Conservation (phyloP, 164 flowering plant species). For the Sedum album region DNA sequence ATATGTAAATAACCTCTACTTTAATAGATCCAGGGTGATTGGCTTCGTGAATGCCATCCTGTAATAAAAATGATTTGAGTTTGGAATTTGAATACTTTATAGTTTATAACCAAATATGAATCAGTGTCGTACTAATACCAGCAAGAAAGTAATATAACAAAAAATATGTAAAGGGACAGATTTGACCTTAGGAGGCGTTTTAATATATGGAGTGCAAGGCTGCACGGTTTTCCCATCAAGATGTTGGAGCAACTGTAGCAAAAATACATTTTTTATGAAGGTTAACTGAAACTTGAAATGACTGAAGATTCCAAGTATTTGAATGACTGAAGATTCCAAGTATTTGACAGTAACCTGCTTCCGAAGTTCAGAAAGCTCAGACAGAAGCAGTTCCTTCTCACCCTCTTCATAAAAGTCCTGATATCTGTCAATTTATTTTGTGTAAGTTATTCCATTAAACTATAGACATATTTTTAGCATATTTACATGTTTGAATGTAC, state of each 20-base stretch:
- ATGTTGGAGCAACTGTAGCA: constrained; percentile 49
- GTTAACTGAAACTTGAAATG: background rate
- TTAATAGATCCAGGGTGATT: constrained; percentile 34
- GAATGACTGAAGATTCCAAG: background rate
- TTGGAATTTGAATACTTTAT: background rate
- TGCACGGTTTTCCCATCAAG: constrained; percentile 38
- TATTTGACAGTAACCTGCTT: constrained; percentile 46
- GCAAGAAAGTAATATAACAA: background rate
- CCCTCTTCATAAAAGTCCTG: constrained; percentile 97
- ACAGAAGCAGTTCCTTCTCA: constrained; percentile 69
- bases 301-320: background rate
- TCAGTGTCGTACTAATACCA: background rate
- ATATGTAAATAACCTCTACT: constrained; percentile 44
- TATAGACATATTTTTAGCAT: background rate
- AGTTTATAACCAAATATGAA: background rate
- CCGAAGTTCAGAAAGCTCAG: constrained; percentile 66
- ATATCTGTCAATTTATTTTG: constrained; percentile 33
- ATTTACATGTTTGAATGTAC: constrained; percentile 2
- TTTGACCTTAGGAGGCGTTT: constrained; percentile 31
- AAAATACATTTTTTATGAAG: background rate
- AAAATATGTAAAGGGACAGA: background rate
- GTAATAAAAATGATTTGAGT: constrained; percentile 8
- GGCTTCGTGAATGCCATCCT: constrained; percentile 26
- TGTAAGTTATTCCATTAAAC: constrained; percentile 2
- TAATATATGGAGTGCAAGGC: constrained; percentile 18